phyloP scores from a whole-genome alignment of 306 rosid genomes.

The Cucumis hystrix region DNA sequence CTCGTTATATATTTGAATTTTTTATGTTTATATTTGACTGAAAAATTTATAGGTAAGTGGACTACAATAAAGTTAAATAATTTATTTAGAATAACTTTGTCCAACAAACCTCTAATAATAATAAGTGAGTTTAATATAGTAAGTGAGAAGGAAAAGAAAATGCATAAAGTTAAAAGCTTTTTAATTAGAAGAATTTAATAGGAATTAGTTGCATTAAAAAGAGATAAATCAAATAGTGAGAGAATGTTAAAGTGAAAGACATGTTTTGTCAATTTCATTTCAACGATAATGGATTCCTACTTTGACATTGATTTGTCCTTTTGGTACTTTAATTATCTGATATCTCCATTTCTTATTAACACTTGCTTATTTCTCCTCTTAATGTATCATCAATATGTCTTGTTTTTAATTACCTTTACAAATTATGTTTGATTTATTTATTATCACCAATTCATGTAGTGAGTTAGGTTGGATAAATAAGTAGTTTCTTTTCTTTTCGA shows the following conservation, averaged over 20 bases:
- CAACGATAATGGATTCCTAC: background rate
- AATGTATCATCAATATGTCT: background rate
- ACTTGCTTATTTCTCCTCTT: background rate
- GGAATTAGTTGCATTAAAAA: background rate
- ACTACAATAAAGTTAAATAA: background rate
- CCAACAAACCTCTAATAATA: no score
- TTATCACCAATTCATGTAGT: no score
- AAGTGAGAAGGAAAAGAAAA: background rate
- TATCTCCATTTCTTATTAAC: background rate
- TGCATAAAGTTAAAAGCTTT: background rate
- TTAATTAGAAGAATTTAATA: background rate
- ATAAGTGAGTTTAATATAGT: background rate
- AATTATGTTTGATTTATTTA: no score
- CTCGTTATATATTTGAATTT: no score
- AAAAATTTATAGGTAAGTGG: background rate
- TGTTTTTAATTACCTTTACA: background rate
- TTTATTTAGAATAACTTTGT: background rate
- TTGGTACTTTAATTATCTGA: background rate
- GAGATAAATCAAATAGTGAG: background rate
- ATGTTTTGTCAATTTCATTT: background rate
- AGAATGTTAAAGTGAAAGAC: background rate
- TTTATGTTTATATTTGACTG: no score
- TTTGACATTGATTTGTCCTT: background rate
- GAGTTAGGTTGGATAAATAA: no score
- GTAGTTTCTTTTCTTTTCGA: no score